Evolutionary conservation across 441 rosid species (phyloP).

Genomic region (Raphanus hybrid): DNA sequence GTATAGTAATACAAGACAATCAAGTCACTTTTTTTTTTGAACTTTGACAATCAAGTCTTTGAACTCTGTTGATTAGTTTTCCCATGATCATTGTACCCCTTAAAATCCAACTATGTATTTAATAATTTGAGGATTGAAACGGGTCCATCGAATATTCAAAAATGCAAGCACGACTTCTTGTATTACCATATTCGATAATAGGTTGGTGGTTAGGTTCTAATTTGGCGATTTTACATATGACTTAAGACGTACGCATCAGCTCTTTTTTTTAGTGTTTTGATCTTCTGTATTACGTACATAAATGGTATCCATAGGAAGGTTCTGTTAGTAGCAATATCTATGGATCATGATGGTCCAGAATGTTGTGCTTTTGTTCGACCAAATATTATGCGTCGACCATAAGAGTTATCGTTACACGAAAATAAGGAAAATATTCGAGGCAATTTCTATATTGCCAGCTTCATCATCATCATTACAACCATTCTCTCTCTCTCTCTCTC

Average conservation of each 20-base stretch:
- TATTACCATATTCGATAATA: no score
- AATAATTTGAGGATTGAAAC: no score
- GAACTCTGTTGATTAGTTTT: no score
- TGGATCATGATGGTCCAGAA: constrained; percentile 26
- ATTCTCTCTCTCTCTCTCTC: constrained; percentile 35
- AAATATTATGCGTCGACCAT: constrained; percentile 30
- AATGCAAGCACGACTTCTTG: no score
- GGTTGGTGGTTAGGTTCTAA: background rate
- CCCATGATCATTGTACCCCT: no score
- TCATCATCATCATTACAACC: constrained; percentile 34
- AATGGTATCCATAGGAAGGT: constrained; percentile 2
- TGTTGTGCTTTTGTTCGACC: constrained; percentile 31
- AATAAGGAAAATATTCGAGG: background rate
- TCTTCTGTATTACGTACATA: constrained; percentile 10
- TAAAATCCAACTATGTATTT: no score
- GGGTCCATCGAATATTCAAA: no score
- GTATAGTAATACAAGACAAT: no score
- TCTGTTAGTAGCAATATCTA: background rate
- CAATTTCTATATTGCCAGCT: constrained; percentile 35
- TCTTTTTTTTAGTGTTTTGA: background rate
- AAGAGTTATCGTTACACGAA: constrained; percentile 33
- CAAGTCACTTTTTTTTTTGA: no score
- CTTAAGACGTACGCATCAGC: background rate
- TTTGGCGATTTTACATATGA: background rate
- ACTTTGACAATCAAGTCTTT: no score